These are phyloP conservation scores for Lipomyces anomalus DNA, from an alignment of 805 yeast genomes.

Conservation along the genomic window DNA sequence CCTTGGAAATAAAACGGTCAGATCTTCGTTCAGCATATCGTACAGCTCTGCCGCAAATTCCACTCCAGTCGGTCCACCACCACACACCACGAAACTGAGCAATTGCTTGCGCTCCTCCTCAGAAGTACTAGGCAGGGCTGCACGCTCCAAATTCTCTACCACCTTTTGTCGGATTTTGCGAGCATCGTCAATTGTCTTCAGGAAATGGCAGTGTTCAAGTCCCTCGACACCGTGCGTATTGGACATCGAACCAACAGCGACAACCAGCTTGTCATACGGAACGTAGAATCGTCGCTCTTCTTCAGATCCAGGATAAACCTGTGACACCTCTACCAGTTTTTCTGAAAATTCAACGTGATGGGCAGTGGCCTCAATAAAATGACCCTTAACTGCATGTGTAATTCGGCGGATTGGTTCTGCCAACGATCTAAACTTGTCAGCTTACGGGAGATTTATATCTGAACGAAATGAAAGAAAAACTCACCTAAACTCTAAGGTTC, in stretches of 20 bases:
- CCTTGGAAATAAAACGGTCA: constrained; percentile 52
- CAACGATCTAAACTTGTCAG: constrained; percentile 58
- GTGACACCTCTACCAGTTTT: constrained; percentile 52
- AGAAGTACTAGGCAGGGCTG: constrained; percentile 59
- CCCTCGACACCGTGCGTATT: constrained; percentile 70
- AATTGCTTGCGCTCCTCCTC: constrained; percentile 58
- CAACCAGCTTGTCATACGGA: constrained; percentile 65
- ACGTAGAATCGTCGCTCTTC: constrained; percentile 46
- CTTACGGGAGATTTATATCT: constrained; percentile 32
- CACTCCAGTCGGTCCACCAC: constrained; percentile 74
- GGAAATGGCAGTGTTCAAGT: constrained; percentile 52
- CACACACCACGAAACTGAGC: constrained; percentile 61
- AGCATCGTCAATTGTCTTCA: constrained; percentile 66
- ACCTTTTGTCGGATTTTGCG: constrained; percentile 50
- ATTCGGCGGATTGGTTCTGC: constrained; percentile 60
- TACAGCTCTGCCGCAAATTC: constrained; percentile 68
- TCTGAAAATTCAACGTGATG: constrained; percentile 53
- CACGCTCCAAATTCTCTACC: constrained; percentile 51
- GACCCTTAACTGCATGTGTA: constrained; percentile 49
- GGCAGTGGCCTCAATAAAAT: constrained; percentile 58
- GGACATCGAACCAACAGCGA: constrained; percentile 64
- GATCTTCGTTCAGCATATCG: constrained; percentile 61
- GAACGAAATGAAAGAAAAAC: not conserved
- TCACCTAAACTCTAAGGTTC: constrained; percentile 44
- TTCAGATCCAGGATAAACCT: constrained; percentile 40